phyloP scores from a whole-genome alignment of 2,329 filamentous ascomycete species.

The Dryadomyces quercivorus region DNA sequence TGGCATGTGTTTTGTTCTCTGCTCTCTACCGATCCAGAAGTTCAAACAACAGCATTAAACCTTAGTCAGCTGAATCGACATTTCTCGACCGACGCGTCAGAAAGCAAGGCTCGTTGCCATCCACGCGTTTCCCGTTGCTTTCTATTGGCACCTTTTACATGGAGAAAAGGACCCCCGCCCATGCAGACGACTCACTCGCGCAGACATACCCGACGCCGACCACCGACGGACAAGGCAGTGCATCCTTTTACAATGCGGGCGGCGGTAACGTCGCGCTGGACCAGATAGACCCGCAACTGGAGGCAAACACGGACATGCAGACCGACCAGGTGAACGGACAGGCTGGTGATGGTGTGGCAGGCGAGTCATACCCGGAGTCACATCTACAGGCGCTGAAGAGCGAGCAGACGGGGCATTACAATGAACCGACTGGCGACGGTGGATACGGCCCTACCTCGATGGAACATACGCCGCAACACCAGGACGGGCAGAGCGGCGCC shows the following conservation, averaged over 20 bases:
- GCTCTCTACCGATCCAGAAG: too few species aligned
- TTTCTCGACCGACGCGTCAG: too few species aligned
- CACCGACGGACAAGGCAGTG: conserved; percentile 29
- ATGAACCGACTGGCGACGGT: conserved; percentile 1
- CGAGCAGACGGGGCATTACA: conserved; percentile 5
- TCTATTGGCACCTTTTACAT: conserved; percentile 1
- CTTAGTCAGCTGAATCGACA: too few species aligned
- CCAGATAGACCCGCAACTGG: conserved; percentile 20
- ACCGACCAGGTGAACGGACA: conserved; percentile 2
- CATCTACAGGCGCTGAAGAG: conserved; percentile 11
- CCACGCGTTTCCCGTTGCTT: too few species aligned
- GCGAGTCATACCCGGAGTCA: conserved; percentile 11
- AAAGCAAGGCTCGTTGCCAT: too few species aligned
- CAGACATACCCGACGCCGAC: conserved; percentile 34
- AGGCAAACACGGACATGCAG: conserved; percentile 13
- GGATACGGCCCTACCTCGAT: conserved; percentile 2
- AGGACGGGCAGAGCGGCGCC: background rate
- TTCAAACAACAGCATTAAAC: too few species aligned
- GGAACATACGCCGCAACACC: conserved; percentile 4
- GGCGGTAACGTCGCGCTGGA: conserved; percentile 7
- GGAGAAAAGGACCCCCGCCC: conserved; percentile 22
- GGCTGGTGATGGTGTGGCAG: background rate
- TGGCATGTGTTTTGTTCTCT: background rate
- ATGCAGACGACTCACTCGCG: conserved; percentile 23
- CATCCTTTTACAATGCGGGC: conserved; percentile 26